A percentile compares a stretch with the other conserved stretches of the same genome.
These are phyloP conservation scores for Saitozyma podzolica DNA, from an alignment of 768 basidiomycete genomes.

Conservation along the genomic window DNA sequence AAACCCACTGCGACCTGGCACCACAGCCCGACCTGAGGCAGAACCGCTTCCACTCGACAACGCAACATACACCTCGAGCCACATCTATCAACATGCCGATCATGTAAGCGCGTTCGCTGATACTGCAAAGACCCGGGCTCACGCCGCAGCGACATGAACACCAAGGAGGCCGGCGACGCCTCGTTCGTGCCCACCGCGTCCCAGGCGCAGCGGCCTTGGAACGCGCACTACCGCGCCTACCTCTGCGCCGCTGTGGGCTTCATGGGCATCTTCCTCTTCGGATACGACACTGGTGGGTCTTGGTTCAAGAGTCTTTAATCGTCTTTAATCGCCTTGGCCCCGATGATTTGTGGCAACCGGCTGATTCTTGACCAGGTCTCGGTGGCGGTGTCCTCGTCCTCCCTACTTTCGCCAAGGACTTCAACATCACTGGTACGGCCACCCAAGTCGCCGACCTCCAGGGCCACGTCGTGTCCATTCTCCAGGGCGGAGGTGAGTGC, in stretches of 20 bases:
- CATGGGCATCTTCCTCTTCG: slow-evolving; percentile 57
- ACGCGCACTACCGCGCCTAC: slow-evolving; percentile 36
- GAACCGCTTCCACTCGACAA: too few species aligned
- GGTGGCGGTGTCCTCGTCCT: slow-evolving; percentile 70
- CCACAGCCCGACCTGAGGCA: too few species aligned
- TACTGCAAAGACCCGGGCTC: too few species aligned
- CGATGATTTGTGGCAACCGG: too few species aligned
- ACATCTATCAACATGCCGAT: too few species aligned
- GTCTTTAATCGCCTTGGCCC: too few species aligned
- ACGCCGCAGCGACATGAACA: too few species aligned
- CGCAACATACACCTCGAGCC: too few species aligned
- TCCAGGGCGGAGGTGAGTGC: slow-evolving; percentile 57
- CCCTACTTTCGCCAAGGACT: slow-evolving; percentile 63
- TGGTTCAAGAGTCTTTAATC: slow-evolving; percentile 44
- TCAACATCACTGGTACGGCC: slow-evolving; percentile 59
- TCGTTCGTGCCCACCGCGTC: slow-evolving; percentile 1
- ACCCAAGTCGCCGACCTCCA: slow-evolving; percentile 61
- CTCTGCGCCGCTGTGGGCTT: slow-evolving; percentile 34
- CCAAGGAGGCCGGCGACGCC: too few species aligned
- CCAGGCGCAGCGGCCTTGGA: slow-evolving; percentile 22
- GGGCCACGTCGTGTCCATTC: slow-evolving; percentile 78
- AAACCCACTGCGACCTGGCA: too few species aligned
- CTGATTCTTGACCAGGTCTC: slow-evolving; percentile 54
- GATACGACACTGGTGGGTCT: slow-evolving; percentile 59
- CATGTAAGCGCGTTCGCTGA: too few species aligned